A percentile compares a stretch with the other conserved stretches of the same genome.
Evolutionary conservation across 768 basidiomycete species (phyloP).

Genomic region (Pisolithus tinctorius): DNA sequence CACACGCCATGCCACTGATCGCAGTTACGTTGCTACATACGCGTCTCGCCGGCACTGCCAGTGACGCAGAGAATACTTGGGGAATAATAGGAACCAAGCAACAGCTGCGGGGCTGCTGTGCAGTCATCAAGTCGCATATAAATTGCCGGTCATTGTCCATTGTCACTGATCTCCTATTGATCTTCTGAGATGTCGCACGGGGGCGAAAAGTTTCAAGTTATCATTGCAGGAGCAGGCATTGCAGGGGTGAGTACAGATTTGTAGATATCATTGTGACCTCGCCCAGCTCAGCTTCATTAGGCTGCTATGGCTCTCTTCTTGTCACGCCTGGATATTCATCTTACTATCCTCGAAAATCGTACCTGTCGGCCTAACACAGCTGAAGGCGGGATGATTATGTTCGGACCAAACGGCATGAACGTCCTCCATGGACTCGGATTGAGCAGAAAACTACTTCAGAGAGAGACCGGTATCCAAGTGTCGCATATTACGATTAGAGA

Average conservation of each 20-base stretch:
- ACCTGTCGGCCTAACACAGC: constrained; percentile 9
- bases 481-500: constrained; percentile 17
- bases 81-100: not conserved
- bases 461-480: constrained; percentile 13
- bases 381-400: constrained; percentile 22
- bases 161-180: too few species aligned
- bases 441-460: constrained; percentile 16
- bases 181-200: constrained; percentile 8
- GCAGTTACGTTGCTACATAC: not conserved
- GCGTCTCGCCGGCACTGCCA: not conserved
- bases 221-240: constrained; percentile 24
- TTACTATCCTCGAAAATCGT: constrained; percentile 20
- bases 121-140: too few species aligned
- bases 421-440: constrained; percentile 22
- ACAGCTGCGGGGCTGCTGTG: not conserved
- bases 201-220: constrained; percentile 14
- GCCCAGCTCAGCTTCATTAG: constrained; percentile 1
- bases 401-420: constrained; percentile 24
- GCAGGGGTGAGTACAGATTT: constrained; percentile 16
- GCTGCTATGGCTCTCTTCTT: constrained; percentile 19
- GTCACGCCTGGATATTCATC: constrained; percentile 12
- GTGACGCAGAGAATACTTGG: too few species aligned
- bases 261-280: not conserved
- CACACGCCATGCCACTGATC: not conserved
- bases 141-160: too few species aligned